Percentiles rank a stretch among this genome's conserved stretches.
Evolutionary conservation across 352 stramenopile genomes (phyloP).

Genomic region (Globisporangium abappressorium): DNA sequence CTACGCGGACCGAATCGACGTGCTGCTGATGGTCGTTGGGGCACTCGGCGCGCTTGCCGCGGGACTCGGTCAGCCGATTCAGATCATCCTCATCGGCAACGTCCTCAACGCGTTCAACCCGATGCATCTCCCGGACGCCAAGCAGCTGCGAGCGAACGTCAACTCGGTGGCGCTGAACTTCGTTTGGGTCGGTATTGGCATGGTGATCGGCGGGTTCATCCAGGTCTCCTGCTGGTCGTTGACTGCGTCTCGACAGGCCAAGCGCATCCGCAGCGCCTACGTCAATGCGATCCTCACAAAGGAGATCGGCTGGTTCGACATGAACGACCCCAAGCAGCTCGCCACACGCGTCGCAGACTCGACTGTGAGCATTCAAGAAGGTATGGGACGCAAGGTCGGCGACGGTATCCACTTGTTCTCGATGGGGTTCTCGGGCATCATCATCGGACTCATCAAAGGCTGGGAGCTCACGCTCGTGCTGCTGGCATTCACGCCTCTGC

Average conservation of each 20-base stretch:
- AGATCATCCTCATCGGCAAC: slow-evolving; percentile 73
- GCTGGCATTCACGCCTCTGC: slow-evolving; percentile 63
- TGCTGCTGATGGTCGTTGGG: slow-evolving; percentile 53
- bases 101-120: slow-evolving; percentile 75
- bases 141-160: slow-evolving; percentile 18
- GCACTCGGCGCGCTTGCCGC: slow-evolving; percentile 36
- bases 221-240: slow-evolving; percentile 58
- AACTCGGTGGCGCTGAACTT: slow-evolving; percentile 21
- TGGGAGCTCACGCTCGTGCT: slow-evolving; percentile 76
- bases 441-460: slow-evolving; percentile 61
- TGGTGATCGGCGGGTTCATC: slow-evolving; percentile 31
- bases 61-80: slow-evolving; percentile 55
- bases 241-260: slow-evolving; percentile 55
- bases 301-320: slow-evolving; percentile 51
- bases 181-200: slow-evolving; percentile 26
- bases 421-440: slow-evolving; percentile 61
- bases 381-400: slow-evolving; percentile 61
- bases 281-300: slow-evolving; percentile 30
- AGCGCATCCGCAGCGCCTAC: slow-evolving; percentile 32
- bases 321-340: slow-evolving; percentile 34
- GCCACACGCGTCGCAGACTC: slow-evolving; percentile 29
- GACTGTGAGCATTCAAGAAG: slow-evolving; percentile 54
- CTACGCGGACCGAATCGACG: slow-evolving; percentile 48
- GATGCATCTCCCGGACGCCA: slow-evolving; percentile 15
- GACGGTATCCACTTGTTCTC: slow-evolving; percentile 60